phyloP scores from a whole-genome alignment of 2,329 filamentous ascomycete genomes.

The Colletotrichum liriopes region DNA sequence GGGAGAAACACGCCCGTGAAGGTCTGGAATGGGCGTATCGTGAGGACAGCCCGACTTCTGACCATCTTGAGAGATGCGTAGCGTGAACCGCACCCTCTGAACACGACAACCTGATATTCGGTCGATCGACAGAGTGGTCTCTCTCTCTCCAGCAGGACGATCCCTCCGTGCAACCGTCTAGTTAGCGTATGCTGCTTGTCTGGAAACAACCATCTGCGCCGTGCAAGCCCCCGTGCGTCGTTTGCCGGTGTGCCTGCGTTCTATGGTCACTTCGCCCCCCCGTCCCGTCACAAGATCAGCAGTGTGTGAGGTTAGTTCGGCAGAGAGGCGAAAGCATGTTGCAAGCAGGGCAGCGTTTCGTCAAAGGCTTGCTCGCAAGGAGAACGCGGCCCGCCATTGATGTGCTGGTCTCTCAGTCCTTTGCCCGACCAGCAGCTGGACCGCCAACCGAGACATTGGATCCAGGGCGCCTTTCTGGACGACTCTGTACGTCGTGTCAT shows the following conservation, averaged over 20 bases:
- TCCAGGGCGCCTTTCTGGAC: background rate
- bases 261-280: background rate
- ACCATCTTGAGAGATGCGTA: background rate
- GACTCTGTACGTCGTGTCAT: constrained; percentile 18
- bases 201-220: background rate
- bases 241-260: background rate
- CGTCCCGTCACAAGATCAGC: background rate
- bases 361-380: background rate
- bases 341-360: background rate
- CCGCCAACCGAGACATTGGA: constrained; percentile 32
- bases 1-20: background rate
- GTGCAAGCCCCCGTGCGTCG: background rate
- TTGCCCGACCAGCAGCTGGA: constrained; percentile 11
- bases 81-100: background rate
- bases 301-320: background rate
- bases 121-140: background rate
- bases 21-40: background rate
- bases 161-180: background rate
- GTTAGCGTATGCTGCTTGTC: background rate
- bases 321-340: background rate
- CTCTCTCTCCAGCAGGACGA: too few species aligned
- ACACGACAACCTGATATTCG: background rate
- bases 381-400: background rate
- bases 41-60: background rate
- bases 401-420: background rate